Percentiles rank a stretch among this genome's conserved stretches.
These are phyloP conservation scores for Fusarium ramigenum DNA, from an alignment of 2,329 filamentous ascomycete genomes.

Conservation along the genomic window DNA sequence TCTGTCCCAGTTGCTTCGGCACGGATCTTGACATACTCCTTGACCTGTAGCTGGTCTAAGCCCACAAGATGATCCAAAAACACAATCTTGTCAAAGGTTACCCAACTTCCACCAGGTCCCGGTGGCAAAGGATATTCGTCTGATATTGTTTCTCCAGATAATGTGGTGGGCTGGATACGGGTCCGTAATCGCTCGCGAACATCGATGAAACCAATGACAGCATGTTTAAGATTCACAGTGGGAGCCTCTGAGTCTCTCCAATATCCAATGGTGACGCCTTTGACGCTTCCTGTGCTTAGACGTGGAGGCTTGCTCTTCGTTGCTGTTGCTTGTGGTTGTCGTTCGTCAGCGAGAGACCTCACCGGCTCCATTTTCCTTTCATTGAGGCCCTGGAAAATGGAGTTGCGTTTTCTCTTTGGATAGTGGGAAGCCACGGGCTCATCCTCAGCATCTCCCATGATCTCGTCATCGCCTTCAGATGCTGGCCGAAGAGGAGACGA, in stretches of 20 bases:
- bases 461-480: conserved; percentile 54
- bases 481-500: conserved; percentile 47
- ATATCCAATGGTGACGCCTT: conserved; percentile 63
- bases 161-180: conserved; percentile 62
- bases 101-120: conserved; percentile 70
- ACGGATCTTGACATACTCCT: conserved; percentile 69
- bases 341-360: conserved; percentile 47
- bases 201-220: conserved; percentile 71
- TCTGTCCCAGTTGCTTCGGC: conserved; percentile 52
- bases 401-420: conserved; percentile 65
- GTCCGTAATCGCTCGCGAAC: conserved; percentile 68
- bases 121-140: conserved; percentile 61
- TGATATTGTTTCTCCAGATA: conserved; percentile 58
- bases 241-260: conserved; percentile 68
- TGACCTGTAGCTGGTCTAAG: conserved; percentile 65
- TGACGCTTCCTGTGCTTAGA: conserved; percentile 48
- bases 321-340: conserved; percentile 30
- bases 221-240: conserved; percentile 61
- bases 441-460: conserved; percentile 55
- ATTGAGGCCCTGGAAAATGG: conserved; percentile 59
- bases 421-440: conserved; percentile 53
- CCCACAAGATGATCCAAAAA: conserved; percentile 66
- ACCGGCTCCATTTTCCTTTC: conserved; percentile 57
- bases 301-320: conserved; percentile 44
- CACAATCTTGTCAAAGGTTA: conserved; percentile 68